A percentile compares a stretch with the other conserved stretches of the same genome.
Conservation (phyloP, 1,284 basidiomycete species). For the Schizophyllum commune region DNA sequence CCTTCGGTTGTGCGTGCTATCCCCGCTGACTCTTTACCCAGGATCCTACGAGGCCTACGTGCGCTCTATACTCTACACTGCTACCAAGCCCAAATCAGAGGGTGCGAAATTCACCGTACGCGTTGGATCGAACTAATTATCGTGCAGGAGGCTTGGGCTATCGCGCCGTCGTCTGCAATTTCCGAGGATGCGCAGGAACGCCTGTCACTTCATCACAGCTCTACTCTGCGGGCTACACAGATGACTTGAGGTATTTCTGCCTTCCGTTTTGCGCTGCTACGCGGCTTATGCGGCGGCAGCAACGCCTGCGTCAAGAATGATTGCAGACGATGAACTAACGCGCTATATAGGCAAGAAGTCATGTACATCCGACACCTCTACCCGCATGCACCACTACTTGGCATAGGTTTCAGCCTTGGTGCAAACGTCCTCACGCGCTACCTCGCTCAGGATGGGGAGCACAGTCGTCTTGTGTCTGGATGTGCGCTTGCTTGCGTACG, state of each 20-base stretch:
- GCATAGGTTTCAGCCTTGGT: conserved; percentile 91
- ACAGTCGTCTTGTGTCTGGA: conserved; percentile 69
- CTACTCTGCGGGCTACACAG: conserved; percentile 83
- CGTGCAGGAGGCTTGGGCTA: conserved; percentile 7
- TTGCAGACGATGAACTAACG: no score
- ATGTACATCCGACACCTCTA: conserved; percentile 70
- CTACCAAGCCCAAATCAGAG: conserved; percentile 7
- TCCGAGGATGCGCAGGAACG: conserved; percentile 85
- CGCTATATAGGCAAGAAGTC: no score
- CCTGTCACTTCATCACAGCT: conserved; percentile 76
- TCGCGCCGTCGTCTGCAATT: conserved; percentile 42
- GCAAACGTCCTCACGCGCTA: conserved; percentile 92
- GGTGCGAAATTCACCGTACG: background rate
- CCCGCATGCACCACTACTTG: conserved; percentile 78
- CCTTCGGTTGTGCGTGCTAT: background rate
- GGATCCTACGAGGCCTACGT: conserved; percentile 74
- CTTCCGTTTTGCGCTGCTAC: no score
- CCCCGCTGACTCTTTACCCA: conserved; percentile 19
- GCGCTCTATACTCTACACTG: conserved; percentile 10
- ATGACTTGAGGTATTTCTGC: conserved; percentile 39
- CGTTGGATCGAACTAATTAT: background rate
- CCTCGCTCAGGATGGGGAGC: conserved; percentile 79
- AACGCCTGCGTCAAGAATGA: no score
- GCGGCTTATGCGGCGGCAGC: no score
- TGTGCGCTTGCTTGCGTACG: conserved; percentile 78